These are phyloP conservation scores for Cyberlindnera euphorbiiphila DNA, from an alignment of 805 yeast species.

Conservation along the genomic window DNA sequence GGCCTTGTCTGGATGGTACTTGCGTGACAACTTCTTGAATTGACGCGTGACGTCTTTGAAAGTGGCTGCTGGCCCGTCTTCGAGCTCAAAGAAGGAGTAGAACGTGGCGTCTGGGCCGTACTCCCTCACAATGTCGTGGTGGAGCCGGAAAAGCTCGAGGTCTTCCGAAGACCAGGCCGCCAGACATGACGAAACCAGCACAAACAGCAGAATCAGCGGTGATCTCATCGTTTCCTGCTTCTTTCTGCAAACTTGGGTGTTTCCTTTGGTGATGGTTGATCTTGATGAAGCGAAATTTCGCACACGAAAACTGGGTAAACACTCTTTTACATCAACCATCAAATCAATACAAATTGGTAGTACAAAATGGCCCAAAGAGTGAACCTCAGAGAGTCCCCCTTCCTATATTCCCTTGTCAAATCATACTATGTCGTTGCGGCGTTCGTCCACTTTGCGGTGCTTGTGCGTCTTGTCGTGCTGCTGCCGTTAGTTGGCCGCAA, in stretches of 20 bases:
- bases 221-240: conserved; percentile 12
- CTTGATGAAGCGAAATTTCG: not conserved
- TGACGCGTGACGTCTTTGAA: conserved; percentile 57
- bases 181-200: conserved; percentile 22
- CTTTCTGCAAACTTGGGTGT: not conserved
- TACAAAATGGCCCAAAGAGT: conserved; percentile 18
- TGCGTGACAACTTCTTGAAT: conserved; percentile 65
- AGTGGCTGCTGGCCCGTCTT: conserved; percentile 21
- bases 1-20: conserved; percentile 83
- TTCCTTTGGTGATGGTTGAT: not conserved
- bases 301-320: too few relatives aligned
- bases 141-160: conserved; percentile 73
- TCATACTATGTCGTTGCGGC: conserved; percentile 7
- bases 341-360: too few relatives aligned
- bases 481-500: conserved; percentile 61
- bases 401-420: conserved; percentile 11
- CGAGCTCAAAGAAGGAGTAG: conserved; percentile 29
- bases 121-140: conserved; percentile 48
- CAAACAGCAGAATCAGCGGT: conserved; percentile 11
- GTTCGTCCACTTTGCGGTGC: conserved; percentile 27
- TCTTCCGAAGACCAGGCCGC: conserved; percentile 63
- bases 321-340: too few relatives aligned
- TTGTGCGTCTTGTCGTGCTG: conserved; percentile 46
- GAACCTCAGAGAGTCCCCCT: conserved; percentile 16
- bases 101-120: conserved; percentile 26